Conservation (phyloP, 345 rosid species). For the Garcia nutans region DNA sequence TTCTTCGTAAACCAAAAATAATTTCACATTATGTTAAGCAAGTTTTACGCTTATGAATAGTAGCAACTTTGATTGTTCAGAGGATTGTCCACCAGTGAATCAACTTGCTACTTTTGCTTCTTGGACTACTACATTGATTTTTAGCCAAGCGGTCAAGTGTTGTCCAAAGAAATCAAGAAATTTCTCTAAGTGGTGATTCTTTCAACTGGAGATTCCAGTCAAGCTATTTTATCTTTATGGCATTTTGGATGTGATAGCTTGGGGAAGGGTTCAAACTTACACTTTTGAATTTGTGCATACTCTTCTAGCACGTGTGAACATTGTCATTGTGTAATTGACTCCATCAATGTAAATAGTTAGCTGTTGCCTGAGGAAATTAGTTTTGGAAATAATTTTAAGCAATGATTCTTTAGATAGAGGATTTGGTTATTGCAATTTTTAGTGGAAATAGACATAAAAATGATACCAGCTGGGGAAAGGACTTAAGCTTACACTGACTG, state of each 20-base stretch:
- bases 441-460: not conserved
- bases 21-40: not conserved
- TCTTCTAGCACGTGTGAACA: not conserved
- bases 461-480: not conserved
- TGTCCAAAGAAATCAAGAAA: not conserved
- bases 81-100: not conserved
- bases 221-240: not conserved
- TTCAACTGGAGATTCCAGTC: not conserved
- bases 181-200: not conserved
- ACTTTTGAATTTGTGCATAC: not conserved
- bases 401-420: not conserved
- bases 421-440: not conserved
- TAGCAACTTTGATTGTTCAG: not conserved
- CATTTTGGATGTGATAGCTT: not conserved
- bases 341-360: not conserved
- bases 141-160: not conserved
- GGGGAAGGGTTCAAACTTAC: not conserved
- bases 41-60: not conserved
- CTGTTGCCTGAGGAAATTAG: not conserved
- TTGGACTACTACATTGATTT: not conserved
- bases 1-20: too few relatives aligned
- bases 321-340: not conserved
- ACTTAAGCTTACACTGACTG: not conserved
- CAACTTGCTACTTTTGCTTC: not conserved
- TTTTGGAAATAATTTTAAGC: not conserved